Conservation (phyloP, 1,284 basidiomycete genomes). For the Chiua sp. region DNA sequence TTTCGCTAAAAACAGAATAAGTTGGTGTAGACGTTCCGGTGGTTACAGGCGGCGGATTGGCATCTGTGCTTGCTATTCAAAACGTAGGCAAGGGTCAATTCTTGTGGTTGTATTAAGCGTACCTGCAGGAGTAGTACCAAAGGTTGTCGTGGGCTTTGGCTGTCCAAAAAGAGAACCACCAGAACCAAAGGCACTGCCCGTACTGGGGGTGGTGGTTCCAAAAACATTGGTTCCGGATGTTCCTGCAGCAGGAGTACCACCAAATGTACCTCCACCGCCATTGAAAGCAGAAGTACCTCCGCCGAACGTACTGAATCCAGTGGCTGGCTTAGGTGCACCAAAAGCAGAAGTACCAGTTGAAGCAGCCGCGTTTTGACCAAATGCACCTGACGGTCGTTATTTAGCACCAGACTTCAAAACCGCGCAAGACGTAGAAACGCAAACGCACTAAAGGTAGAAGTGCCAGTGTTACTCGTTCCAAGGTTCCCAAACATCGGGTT, state of each 20-base stretch:
- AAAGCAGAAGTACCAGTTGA: conserved; percentile 54
- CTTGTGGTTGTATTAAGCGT: conserved; percentile 19
- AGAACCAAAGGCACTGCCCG: conserved; percentile 49
- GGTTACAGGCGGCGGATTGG: conserved; percentile 53
- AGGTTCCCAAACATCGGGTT: conserved; percentile 83
- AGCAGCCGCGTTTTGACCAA: conserved; percentile 52
- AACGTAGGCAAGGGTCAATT: conserved; percentile 15
- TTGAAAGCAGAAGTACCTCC: conserved; percentile 49
- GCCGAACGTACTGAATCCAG: conserved; percentile 74
- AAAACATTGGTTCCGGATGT: conserved; percentile 48
- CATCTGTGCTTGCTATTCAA: conserved; percentile 37
- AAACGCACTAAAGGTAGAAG: conserved; percentile 65
- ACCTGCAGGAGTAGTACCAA: conserved; percentile 49
- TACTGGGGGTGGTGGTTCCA: conserved; percentile 42
- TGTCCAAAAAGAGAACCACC: conserved; percentile 48
- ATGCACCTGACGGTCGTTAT: conserved; percentile 53
- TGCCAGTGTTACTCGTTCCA: conserved; percentile 43
- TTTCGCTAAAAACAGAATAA: conserved; percentile 60
- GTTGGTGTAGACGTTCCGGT: conserved; percentile 67
- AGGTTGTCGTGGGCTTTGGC: conserved; percentile 55
- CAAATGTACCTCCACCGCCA: conserved; percentile 39
- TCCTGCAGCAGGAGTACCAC: conserved; percentile 28
- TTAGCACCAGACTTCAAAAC: conserved; percentile 19
- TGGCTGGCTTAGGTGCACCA: conserved; percentile 65
- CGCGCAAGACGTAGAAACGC: conserved; percentile 14